Base-by-base conservation (phyloP, 495 filamentous ascomycete species). In the Penicillium antarcticum region DNA sequence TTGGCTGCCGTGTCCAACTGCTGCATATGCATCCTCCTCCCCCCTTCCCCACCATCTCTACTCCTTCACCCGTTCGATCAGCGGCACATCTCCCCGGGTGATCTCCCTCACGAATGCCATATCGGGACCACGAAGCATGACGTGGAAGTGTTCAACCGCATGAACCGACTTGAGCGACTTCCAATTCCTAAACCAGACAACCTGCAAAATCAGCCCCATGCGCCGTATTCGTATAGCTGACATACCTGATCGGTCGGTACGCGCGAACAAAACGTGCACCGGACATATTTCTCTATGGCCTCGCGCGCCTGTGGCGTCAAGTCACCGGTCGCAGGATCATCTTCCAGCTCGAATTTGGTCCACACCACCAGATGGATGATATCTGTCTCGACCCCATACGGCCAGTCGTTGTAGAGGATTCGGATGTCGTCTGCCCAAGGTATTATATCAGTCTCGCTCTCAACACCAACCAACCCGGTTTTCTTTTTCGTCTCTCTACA, bases 141-240 rank as follows among this genome's bases (percentile, higher is more conserved):
- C 87, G 67, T 96, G 91, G 68, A 96, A 94, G 62, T 96, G 91
- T 75, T 96, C 91, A n/a, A 95, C 80, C n/a, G 87, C 81, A 53
- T 89, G 81, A 11, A 96, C 80, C 3, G 82, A 87, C 68, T 95
- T 95, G 52, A 96, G 70, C 2, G 78, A 79, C 44, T 72, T 77
- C 90, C 90, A 95, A 61, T 95, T 95, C 75, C 87, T 91, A 74
- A 95, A 95, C 90, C 90, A 96, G 38, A 87, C 78, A 32, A 91
- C 82, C 84, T 88, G n/a, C 29, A 18, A 36, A 4, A 4, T 56
- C 39, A 53, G 37, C 34, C 41, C 31, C 19, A 8, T 29, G 10
- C 13, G 14, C 23, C 13, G 26, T 32, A 48, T 48, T 11, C 26
- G 18, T 42, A 77, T 73, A 29, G n/a, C 6, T 29, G 45, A 36